Percentiles rank a stretch among this genome's conserved stretches.
These are phyloP conservation scores for Vigna mungo DNA, from an alignment of 306 rosid genomes.

Conservation along the genomic window DNA sequence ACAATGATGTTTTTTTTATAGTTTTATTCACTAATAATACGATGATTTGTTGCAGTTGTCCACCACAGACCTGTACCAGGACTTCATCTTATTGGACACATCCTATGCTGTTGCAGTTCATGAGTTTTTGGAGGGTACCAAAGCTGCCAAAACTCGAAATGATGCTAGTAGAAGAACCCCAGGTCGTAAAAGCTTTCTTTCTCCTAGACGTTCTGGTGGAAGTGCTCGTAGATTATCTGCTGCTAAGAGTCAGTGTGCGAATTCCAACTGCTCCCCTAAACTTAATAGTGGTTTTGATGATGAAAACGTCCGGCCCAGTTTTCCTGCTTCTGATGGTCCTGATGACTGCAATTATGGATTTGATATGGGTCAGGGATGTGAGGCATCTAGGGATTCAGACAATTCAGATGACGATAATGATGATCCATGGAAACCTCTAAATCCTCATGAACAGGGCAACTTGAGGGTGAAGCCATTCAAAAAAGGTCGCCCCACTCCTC, in stretches of 20 bases:
- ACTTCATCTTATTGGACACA: conserved; percentile 84
- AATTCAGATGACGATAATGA: conserved; percentile 65
- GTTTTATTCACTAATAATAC: conserved; percentile 34
- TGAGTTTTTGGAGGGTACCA: conserved; percentile 64
- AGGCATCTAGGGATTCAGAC: conserved; percentile 56
- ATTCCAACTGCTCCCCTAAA: conserved; percentile 54
- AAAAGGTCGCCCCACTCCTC: conserved; percentile 63
- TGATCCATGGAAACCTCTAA: conserved; percentile 94
- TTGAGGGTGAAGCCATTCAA: conserved; percentile 83
- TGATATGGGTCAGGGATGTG: conserved; percentile 65
- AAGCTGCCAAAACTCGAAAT: conserved; percentile 53
- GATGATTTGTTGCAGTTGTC: conserved; percentile 72
- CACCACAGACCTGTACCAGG: conserved; percentile 74
- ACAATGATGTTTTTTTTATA: not conserved
- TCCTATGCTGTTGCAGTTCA: conserved; percentile 74
- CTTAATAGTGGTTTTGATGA: conserved; percentile 48
- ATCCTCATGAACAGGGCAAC: conserved; percentile 93
- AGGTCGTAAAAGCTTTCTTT: conserved; percentile 59
- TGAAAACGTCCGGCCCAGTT: conserved; percentile 51
- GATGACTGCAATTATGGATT: conserved; percentile 50
- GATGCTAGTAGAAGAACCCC: conserved; percentile 62
- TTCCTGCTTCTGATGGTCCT: conserved; percentile 56
- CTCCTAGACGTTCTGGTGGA: conserved; percentile 76
- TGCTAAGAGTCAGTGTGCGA: conserved; percentile 62
- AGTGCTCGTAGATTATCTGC: conserved; percentile 57